phyloP scores from a whole-genome alignment of 805 yeast species.

The Pichia cabralensis region DNA sequence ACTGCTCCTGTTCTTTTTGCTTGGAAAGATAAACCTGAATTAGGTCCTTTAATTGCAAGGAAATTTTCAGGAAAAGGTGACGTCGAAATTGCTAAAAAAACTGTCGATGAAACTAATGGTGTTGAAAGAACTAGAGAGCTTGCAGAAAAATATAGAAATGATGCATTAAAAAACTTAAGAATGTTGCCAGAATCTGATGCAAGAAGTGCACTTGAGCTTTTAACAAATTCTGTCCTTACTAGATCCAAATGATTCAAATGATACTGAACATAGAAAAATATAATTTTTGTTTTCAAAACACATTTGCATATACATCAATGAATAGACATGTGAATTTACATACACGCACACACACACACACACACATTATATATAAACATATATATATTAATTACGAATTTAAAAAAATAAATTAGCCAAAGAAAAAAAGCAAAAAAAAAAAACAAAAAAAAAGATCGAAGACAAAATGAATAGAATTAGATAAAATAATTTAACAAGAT shows the following conservation, averaged over 20 bases:
- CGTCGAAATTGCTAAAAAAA: slow-evolving; percentile 66
- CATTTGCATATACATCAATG: too few relatives aligned
- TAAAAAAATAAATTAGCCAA: too few relatives aligned
- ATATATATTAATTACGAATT: too few relatives aligned
- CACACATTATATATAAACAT: too few relatives aligned
- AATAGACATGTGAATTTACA: too few relatives aligned
- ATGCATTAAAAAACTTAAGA: slow-evolving; percentile 64
- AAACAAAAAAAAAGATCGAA: too few relatives aligned
- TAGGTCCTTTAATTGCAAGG: slow-evolving; percentile 76
- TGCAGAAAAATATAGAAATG: slow-evolving; percentile 70
- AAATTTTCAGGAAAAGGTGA: slow-evolving; percentile 79
- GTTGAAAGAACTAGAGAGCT: slow-evolving; percentile 63
- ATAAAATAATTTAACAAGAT: too few relatives aligned
- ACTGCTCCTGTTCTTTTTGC: slow-evolving; percentile 95
- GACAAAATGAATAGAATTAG: too few relatives aligned
- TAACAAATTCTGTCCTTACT: slow-evolving; percentile 75
- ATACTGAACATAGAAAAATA: too few relatives aligned
- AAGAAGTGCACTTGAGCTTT: slow-evolving; percentile 72
- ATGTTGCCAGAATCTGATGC: slow-evolving; percentile 82
- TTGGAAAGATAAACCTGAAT: slow-evolving; percentile 78
- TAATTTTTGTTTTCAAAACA: too few relatives aligned
- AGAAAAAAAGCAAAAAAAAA: too few relatives aligned
- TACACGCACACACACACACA: too few relatives aligned
- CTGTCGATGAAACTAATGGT: slow-evolving; percentile 65
- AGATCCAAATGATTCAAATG: slow-evolving; percentile 50